Percentiles rank a stretch among this genome's conserved stretches.
Evolutionary conservation across 768 basidiomycete genomes (phyloP).

Genomic region (Nidularia pulvinata): DNA sequence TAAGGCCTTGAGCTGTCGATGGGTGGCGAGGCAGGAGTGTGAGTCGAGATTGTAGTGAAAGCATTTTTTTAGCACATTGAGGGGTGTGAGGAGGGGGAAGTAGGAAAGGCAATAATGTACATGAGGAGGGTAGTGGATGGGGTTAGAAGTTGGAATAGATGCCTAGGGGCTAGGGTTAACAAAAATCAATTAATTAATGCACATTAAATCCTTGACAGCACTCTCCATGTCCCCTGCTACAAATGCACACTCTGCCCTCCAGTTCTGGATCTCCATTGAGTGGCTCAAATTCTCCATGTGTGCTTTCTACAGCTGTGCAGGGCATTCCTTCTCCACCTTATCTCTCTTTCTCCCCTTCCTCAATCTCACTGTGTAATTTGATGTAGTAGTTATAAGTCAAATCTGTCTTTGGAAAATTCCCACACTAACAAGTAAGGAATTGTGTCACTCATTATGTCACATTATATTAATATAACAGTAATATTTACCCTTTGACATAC

Average conservation of each 20-base stretch:
- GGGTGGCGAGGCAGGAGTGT: conserved; percentile 72
- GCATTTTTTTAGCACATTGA: conserved; percentile 87
- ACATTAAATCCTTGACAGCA: conserved; percentile 84
- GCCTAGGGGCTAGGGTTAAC: conserved; percentile 41
- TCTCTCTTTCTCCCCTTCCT: conserved; percentile 59
- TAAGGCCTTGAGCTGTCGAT: conserved; percentile 75
- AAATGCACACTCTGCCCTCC: conserved; percentile 77
- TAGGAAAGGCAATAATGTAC: conserved; percentile 77
- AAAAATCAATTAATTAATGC: conserved; percentile 17
- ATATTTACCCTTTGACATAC: too few relatives aligned
- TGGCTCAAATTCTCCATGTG: conserved; percentile 81
- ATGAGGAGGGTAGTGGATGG: conserved; percentile 67
- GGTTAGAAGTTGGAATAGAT: conserved; percentile 74
- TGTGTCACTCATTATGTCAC: too few relatives aligned
- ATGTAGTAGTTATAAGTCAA: too few relatives aligned
- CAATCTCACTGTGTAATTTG: too few relatives aligned
- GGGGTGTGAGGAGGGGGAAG: conserved; percentile 75
- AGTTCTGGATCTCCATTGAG: conserved; percentile 61
- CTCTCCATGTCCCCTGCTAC: conserved; percentile 83
- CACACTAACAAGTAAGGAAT: too few relatives aligned
- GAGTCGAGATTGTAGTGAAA: conserved; percentile 95
- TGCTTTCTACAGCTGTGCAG: conserved; percentile 75
- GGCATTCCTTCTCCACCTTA: conserved; percentile 64
- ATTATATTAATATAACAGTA: too few relatives aligned
- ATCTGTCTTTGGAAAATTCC: too few relatives aligned